Evolutionary conservation across 2,329 filamentous ascomycete genomes (phyloP), one percentile per base, ranked within the genome.

Genomic region (Phialophora verrucosa): DNA sequence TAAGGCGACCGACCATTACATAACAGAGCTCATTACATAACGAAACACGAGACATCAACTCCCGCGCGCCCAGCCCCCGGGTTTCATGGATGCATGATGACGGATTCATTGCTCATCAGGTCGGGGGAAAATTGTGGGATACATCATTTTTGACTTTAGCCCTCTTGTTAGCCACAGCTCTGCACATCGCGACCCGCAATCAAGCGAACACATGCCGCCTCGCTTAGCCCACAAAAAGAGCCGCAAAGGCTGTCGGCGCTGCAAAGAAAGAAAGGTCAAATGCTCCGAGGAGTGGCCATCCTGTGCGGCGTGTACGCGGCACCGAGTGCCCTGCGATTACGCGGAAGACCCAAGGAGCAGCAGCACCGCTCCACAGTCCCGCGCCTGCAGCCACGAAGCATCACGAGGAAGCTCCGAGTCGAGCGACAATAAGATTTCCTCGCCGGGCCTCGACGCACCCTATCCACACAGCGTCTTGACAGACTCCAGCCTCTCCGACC

Each of bases 211-310:
- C 17, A 55, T 55, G 53, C 53, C 53, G 29, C 53, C 53, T 20
- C 53, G 53, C 29, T 35, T 55, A 55, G 53, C 53, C 12, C 62
- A 68, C 54, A 53, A 38, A 14, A 68, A 70, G 56, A 63, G 62
- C 47, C 64, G 67, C 55, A 54, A 47, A 20, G 67, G 67, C 12
- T 69, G 67, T 59, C 50, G 50, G 10, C 62, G 64, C 11, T 69
- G 64, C 51, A 69, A 69, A 49, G 58, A 61, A 27, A 62, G 64
- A 20, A 69, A 69, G 31, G 62, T 69, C 49, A 67, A 77, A 66
- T 77, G 75, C 64, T 73, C 74, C 56, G 74, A 76, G 63, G 65
- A 67, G 17, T 74, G 70, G 44, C 75, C 75, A 17, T 61, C 57
- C 17, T 69, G 69, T 29, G 29, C 53, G 11, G 53, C 53, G 11